Percentiles rank a stretch among this genome's conserved stretches.
phyloP scores from a whole-genome alignment of 768 basidiomycete species.

The Leccinum olivaceopallidum region DNA sequence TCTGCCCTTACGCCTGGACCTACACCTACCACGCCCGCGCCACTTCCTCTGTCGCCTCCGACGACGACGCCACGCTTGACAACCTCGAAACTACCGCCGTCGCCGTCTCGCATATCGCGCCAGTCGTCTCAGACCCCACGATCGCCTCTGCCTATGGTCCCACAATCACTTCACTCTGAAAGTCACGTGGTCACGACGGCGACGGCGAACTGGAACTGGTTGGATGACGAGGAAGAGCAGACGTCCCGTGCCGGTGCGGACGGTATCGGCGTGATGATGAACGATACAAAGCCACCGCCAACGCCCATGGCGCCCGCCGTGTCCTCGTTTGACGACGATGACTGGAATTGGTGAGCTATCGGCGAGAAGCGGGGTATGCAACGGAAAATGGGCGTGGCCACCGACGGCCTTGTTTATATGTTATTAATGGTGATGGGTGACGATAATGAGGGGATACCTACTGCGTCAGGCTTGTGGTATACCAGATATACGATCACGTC shows the following conservation, averaged over 20 bases:
- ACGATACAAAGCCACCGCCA: slow-evolving; percentile 30
- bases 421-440: neutral
- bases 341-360: slow-evolving; percentile 58
- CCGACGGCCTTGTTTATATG: neutral
- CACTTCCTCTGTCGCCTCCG: neutral
- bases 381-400: neutral
- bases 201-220: slow-evolving; percentile 17
- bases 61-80: slow-evolving; percentile 17
- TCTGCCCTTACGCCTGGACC: slow-evolving; percentile 46
- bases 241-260: slow-evolving; percentile 23
- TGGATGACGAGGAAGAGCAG: slow-evolving; percentile 43
- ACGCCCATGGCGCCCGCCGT: neutral
- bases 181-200: neutral
- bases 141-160: neutral
- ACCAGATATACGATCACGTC: neutral
- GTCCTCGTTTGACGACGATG: slow-evolving; percentile 42
- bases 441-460: neutral
- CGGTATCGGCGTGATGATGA: slow-evolving; percentile 23
- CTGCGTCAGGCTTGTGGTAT: neutral
- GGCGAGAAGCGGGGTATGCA: neutral
- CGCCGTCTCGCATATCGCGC: neutral
- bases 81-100: neutral
- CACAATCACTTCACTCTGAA: neutral
- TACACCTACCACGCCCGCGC: slow-evolving; percentile 31
- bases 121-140: neutral